These are phyloP conservation scores for Phytophthora cryptogea DNA, from an alignment of 352 stramenopile species.

Conservation along the genomic window DNA sequence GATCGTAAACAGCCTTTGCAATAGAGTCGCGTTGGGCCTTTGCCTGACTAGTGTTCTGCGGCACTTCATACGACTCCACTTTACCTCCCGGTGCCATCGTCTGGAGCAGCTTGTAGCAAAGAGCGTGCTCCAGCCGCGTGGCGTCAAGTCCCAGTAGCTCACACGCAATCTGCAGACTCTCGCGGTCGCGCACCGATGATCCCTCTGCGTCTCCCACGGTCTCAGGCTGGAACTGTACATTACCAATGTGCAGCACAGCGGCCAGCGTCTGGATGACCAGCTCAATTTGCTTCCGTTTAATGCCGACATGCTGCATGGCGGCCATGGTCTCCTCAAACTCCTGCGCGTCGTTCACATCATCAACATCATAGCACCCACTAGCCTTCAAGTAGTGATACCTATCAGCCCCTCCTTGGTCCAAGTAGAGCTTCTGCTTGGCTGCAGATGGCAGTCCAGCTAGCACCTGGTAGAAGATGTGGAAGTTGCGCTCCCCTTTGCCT, in stretches of 20 bases:
- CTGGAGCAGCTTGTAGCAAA: constrained; percentile 87
- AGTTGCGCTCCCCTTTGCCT: constrained; percentile 91
- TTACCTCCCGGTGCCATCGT: constrained; percentile 86
- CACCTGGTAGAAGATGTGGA: constrained; percentile 96
- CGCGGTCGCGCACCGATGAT: constrained; percentile 48
- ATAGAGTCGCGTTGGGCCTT: constrained; percentile 94
- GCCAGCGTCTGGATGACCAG: constrained; percentile 86
- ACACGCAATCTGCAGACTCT: constrained; percentile 69
- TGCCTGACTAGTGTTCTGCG: constrained; percentile 88
- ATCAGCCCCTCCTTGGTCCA: constrained; percentile 70
- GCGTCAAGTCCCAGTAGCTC: constrained; percentile 72
- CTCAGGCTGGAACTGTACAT: constrained; percentile 67
- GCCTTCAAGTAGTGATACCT: constrained; percentile 90
- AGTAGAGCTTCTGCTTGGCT: constrained; percentile 69
- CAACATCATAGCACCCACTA: constrained; percentile 88
- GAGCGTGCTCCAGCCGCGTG: constrained; percentile 60
- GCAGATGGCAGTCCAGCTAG: constrained; percentile 63
- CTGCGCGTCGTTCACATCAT: constrained; percentile 91
- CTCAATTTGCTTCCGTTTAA: constrained; percentile 90
- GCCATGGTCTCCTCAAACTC: constrained; percentile 88
- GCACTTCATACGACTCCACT: constrained; percentile 87
- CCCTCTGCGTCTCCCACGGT: constrained; percentile 78
- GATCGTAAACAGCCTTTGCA: constrained; percentile 96
- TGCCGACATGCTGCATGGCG: constrained; percentile 88
- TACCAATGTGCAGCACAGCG: constrained; percentile 80